These are phyloP conservation scores for Adiantum capillusveneris DNA, from an alignment of 75 land plant genomes.

Conservation along the genomic window DNA sequence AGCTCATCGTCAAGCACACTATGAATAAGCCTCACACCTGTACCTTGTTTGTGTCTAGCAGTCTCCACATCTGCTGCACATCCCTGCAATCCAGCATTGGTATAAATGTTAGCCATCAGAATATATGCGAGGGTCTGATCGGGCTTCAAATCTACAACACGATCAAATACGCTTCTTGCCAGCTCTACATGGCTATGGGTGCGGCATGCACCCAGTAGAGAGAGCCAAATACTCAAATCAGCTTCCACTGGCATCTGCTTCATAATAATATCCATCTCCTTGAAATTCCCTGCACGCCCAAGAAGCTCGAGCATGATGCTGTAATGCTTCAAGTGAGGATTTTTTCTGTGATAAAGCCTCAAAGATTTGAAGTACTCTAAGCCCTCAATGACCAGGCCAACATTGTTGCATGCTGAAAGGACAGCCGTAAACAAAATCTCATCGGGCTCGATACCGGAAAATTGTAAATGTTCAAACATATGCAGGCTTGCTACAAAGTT, in stretches of 20 bases:
- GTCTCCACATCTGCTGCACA: too few relatives aligned
- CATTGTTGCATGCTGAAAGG: slow-evolving; percentile 7
- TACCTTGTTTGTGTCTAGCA: too few relatives aligned
- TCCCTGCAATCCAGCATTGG: too few relatives aligned
- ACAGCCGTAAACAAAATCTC: slow-evolving; percentile 4
- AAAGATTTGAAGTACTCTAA: not conserved
- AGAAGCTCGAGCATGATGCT: slow-evolving; percentile 9
- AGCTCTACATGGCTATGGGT: not conserved
- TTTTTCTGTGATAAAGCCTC: not conserved
- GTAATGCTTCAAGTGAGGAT: slow-evolving; percentile 4
- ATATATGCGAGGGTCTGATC: not conserved
- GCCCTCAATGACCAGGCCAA: not conserved
- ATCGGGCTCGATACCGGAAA: slow-evolving; percentile 8
- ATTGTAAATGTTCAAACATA: slow-evolving; percentile 5
- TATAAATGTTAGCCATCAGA: not conserved
- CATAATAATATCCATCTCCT: not conserved
- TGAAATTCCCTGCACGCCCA: slow-evolving; percentile 9
- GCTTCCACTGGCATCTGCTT: slow-evolving; percentile 3
- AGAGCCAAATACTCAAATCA: slow-evolving; percentile 2
- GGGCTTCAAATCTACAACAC: not conserved
- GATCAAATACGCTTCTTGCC: not conserved
- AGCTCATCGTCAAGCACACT: too few relatives aligned
- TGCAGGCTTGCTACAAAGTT: not conserved
- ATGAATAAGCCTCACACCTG: too few relatives aligned
- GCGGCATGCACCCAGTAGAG: slow-evolving; percentile 1